Base-by-base conservation (phyloP, 768 basidiomycete genomes). In the Pisolithus albus region DNA sequence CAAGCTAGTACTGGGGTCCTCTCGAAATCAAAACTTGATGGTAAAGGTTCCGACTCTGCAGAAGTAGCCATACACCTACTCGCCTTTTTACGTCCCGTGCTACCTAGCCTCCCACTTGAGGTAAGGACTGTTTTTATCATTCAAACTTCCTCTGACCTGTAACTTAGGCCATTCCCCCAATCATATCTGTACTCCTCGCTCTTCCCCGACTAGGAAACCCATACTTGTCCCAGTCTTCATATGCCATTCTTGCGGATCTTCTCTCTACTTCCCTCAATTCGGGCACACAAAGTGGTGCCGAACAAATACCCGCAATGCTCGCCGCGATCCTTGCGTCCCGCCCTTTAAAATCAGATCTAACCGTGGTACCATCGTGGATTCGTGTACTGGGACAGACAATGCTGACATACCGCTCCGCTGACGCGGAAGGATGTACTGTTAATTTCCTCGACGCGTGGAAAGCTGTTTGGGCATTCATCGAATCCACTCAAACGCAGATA, bases 171-270 rank as follows among this genome's bases (percentile, higher is more conserved):
- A 75, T 94, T 32, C 79, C 89, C 10, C 56, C 74, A 5, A 79
- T 96, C 46, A 84, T 84, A 19, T 75, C 78, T 18, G 71, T 81
- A 19, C 80, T 98, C 24, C 81, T 97, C 6, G 73, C 79, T 21
- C 81, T 97, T 30, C 92, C 95, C 18, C 86, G 90, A 51, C 76
- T 95, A 7, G 88, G 87, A 37, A 92, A 90, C 59, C 81, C 88
- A 19, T 96, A 93, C 66, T 78, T 99, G 40, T 87, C 94, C 1
- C 86, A 93, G 66, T 82, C 89, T 13, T 77, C 88, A 28, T 97
- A 94, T 65, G 83, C 87, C 37, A 78, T 94, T 45, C 77, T 99
- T 56, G 83, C 93, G 30, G 85, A 86, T 56, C 75, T 98, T 5
- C 84, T 97, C 55, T 64, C 78, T 21, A 65, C 75, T 16, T 75